Evolutionary conservation across 164 flowering plant species (phyloP), one percentile per base, ranked within the genome.

Genomic region (Piper longum): DNA sequence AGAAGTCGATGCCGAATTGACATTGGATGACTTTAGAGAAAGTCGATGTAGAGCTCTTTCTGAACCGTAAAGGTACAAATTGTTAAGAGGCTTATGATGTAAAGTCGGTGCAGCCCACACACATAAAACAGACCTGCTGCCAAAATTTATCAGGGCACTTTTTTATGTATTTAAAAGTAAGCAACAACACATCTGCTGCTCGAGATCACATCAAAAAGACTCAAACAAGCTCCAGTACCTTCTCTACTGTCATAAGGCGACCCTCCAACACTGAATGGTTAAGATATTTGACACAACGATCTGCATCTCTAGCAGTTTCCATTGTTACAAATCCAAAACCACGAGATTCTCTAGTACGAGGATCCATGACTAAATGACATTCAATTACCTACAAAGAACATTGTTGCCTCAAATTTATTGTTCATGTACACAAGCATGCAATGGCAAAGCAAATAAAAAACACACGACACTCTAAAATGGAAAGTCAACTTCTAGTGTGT

Each of bases 81-180:
- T 71, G 74, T 72, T 77, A 60, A 78, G 83, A 75, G 12, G 79
- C 82, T 77, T 80, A 81, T 76, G 66, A 72, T 71, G 78, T 79
- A 84, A 78, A 64, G 72, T 84, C 77, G 82, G 72, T 75, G 87
- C 69, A 78, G 88, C 73, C 74, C 60, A 57, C 60, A 57, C 60
- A 81, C 80, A 81, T 78, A 79, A 74, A 81, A 75, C 78, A 77
- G 71, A 80, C 82, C 87, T 85, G 90, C 84, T 85, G 78, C 83
- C 80, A 81, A 81, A 80, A 74, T 67, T 76, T 71, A 78, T 77
- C 78, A 83, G 82, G 82, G 76, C 72, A 80, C 74, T 72, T 66
- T 67, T 74, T 26, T 57, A 69, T 66, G 70, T 70, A 77, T 66
- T 75, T 70, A 69, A 77, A 63, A 73, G 74, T 5, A 48, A 9